Evolutionary conservation across 2,329 filamentous ascomycete genomes (phyloP), one percentile per base, ranked within the genome.

Genomic region (Cladobotryum protrusum): DNA sequence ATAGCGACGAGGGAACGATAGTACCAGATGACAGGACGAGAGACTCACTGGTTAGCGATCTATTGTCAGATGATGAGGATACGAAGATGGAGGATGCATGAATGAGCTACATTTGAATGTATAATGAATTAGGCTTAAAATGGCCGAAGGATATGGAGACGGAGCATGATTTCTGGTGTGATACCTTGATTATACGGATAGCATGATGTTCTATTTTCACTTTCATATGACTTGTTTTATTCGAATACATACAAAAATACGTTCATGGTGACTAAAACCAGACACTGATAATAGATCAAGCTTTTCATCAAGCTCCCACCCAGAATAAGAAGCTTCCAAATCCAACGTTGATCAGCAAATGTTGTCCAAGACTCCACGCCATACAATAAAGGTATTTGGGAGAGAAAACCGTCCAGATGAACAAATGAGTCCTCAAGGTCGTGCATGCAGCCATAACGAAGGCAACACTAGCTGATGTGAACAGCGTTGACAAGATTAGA

Each of bases 401-500:
- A 56, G 89, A 95, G 67, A 99, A 99, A 11, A 99, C 93, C 1
- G 92, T 97, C 93, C 93, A 99, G 54, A 99, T 91, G 65, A 99
- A 99, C 51, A 99, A 68, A 74, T 99, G 93, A 29, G 88, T 89
- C 57, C 92, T 76, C 63, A 99, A 67, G 7, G 80, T 75, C 43
- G 87, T 90, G 67, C 93, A 99, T 14, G 92, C 90, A 13, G 78
- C 81, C 92, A 97, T 97, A 19, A 96, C 85, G 43, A 82, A 85
- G 3, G 82, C 68, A 47, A 88, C 68, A 55, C 82, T 82, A 1
- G 74, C 72, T 1, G 86, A 77, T 11, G 80, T 72, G 64, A 93
- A 95, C 11, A 85, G 66, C 1, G 90, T 95, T 60, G 87, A 67
- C 37, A 87, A 60, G 1, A 78, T 72, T 1, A 86, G 63, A 63